Conservation (phyloP, 257 asterid genomes). For the Orobanche coerulescens region DNA sequence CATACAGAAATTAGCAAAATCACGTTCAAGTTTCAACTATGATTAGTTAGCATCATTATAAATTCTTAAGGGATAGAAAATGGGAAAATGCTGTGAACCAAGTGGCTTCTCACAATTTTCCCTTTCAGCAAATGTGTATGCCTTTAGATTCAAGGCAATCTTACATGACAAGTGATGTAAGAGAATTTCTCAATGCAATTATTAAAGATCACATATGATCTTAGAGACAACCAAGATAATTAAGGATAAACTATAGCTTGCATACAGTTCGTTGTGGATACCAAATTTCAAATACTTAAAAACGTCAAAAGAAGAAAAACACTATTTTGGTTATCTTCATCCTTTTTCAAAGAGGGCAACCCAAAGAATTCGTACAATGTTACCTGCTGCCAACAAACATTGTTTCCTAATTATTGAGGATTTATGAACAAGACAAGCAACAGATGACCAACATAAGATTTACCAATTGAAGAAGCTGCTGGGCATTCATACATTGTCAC, state of each 20-base stretch:
- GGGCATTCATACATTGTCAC: neutral
- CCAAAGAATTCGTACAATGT: neutral
- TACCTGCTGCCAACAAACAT: neutral
- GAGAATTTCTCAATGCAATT: conserved; percentile 3
- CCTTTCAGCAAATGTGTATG: conserved; percentile 5
- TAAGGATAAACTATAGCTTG: neutral
- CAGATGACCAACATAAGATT: conserved; percentile 9
- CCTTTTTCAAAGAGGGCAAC: neutral
- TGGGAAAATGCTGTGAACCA: neutral
- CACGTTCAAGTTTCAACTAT: neutral
- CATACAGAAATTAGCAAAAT: neutral
- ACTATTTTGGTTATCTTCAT: conserved; percentile 9
- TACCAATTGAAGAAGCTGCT: neutral
- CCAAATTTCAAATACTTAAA: conserved; percentile 1
- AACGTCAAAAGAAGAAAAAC: conserved; percentile 1
- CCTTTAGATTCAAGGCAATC: conserved; percentile 1
- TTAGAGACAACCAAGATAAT: conserved; percentile 17
- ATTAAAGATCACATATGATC: neutral
- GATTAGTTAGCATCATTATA: conserved; percentile 6
- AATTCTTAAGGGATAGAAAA: neutral
- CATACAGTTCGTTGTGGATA: neutral
- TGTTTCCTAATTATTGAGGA: neutral
- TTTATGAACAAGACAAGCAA: conserved; percentile 15
- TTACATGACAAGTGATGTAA: neutral
- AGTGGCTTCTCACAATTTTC: conserved; percentile 8